Conservation (phyloP, 192 early-diverging fungal species). For the Chytriomyces sp. region DNA sequence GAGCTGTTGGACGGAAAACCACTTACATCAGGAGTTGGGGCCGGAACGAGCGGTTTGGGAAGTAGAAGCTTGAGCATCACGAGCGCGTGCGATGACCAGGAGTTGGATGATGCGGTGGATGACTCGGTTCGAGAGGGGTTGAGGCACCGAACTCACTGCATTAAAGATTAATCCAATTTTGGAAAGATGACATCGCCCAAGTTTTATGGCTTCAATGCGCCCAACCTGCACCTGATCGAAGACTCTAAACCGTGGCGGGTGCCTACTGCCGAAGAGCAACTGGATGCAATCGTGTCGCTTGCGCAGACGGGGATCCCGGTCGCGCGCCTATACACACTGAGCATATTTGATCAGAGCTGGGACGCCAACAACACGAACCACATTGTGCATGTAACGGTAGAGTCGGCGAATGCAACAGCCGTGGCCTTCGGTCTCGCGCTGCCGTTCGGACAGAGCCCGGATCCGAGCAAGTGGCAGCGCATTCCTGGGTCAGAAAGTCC, state of each 20-base stretch:
- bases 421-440: not conserved
- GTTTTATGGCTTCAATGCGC: slow-evolving; percentile 46
- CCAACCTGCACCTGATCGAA: slow-evolving; percentile 46
- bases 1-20: slow-evolving; percentile 27
- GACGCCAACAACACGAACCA: not conserved
- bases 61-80: no score
- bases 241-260: slow-evolving; percentile 10
- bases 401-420: not conserved
- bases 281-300: slow-evolving; percentile 20
- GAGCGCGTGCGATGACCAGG: no score
- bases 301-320: slow-evolving; percentile 11
- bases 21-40: slow-evolving; percentile 17
- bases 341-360: not conserved
- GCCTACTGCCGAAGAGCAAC: slow-evolving; percentile 25
- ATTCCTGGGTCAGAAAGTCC: slow-evolving; percentile 16
- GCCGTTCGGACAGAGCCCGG: not conserved
- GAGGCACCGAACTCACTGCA: no score
- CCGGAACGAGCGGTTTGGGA: no score
- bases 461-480: not conserved
- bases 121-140: no score
- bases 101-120: no score
- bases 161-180: no score
- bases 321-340: slow-evolving; percentile 16
- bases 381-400: not conserved
- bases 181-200: no score